Evolutionary conservation across 2,329 filamentous ascomycete species (phyloP).

Genomic region (Penicillium sp.): DNA sequence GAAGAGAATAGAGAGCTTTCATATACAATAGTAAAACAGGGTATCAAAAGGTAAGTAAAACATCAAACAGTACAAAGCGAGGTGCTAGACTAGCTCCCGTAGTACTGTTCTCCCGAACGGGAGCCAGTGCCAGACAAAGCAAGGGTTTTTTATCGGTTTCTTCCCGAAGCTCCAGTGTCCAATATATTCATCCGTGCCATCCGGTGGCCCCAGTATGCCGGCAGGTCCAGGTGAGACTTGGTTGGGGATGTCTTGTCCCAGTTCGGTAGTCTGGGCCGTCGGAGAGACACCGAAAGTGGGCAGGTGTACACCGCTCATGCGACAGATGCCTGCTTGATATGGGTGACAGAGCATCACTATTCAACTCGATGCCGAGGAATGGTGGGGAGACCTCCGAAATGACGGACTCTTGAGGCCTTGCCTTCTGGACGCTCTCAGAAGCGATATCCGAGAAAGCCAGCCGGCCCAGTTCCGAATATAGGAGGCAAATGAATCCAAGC

Average conservation of each 20-base stretch:
- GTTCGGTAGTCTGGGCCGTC: neutral
- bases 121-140: neutral
- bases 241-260: slow-evolving; percentile 1
- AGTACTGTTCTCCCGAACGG: neutral
- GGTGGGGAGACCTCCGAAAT: neutral
- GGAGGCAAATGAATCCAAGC: neutral
- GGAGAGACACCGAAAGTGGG: slow-evolving; percentile 4
- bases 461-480: neutral
- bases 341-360: neutral
- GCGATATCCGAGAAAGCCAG: neutral
- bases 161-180: neutral
- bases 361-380: neutral
- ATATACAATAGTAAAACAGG: slow-evolving; percentile 20
- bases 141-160: neutral
- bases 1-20: slow-evolving; percentile 5
- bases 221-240: neutral
- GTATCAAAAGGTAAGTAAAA: slow-evolving; percentile 28
- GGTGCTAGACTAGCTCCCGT: neutral
- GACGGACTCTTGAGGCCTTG: neutral
- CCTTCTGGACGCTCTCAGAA: neutral
- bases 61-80: slow-evolving; percentile 9
- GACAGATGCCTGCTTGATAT: neutral
- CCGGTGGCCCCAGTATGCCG: neutral
- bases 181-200: neutral
- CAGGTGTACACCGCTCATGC: slow-evolving; percentile 3